Evolutionary conservation across 768 basidiomycete species (phyloP).

Genomic region (Scleroderma citrinum): DNA sequence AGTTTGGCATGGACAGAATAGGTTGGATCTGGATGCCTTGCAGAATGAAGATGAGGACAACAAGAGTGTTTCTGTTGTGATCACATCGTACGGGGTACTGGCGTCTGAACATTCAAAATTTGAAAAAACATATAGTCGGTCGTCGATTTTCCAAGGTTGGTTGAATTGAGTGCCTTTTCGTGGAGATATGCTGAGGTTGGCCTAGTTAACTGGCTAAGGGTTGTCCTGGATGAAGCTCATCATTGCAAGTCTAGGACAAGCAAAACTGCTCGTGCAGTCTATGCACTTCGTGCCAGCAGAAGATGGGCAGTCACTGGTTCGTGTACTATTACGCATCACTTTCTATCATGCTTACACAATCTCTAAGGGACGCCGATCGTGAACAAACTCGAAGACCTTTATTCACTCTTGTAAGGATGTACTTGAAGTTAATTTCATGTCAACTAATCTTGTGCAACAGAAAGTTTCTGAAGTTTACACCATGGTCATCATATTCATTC

Average conservation of each 20-base stretch:
- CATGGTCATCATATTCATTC: slow-evolving; percentile 81
- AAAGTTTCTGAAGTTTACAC: slow-evolving; percentile 71
- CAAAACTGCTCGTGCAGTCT: slow-evolving; percentile 85
- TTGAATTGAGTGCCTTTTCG: neutral
- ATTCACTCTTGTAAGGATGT: slow-evolving; percentile 60
- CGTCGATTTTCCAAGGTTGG: slow-evolving; percentile 70
- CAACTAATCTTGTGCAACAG: slow-evolving; percentile 30
- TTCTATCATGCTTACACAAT: neutral
- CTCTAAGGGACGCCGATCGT: slow-evolving; percentile 83
- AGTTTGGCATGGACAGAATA: slow-evolving; percentile 87
- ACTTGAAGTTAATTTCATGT: slow-evolving; percentile 1
- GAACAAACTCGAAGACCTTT: slow-evolving; percentile 88
- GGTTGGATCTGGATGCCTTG: slow-evolving; percentile 62
- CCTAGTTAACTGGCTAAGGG: slow-evolving; percentile 72
- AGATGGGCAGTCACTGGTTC: slow-evolving; percentile 88
- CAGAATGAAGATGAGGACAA: slow-evolving; percentile 48
- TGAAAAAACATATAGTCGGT: slow-evolving; percentile 45
- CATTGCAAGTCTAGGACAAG: slow-evolving; percentile 87
- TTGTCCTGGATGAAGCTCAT: slow-evolving; percentile 92
- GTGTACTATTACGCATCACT: slow-evolving; percentile 1
- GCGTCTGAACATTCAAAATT: slow-evolving; percentile 81
- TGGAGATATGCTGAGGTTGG: slow-evolving; percentile 6
- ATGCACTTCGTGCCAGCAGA: slow-evolving; percentile 69
- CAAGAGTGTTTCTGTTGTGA: slow-evolving; percentile 64
- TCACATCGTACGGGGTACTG: slow-evolving; percentile 89